phyloP scores from a whole-genome alignment of 2,329 filamentous ascomycete genomes.

The Diaporthe nobilis region DNA sequence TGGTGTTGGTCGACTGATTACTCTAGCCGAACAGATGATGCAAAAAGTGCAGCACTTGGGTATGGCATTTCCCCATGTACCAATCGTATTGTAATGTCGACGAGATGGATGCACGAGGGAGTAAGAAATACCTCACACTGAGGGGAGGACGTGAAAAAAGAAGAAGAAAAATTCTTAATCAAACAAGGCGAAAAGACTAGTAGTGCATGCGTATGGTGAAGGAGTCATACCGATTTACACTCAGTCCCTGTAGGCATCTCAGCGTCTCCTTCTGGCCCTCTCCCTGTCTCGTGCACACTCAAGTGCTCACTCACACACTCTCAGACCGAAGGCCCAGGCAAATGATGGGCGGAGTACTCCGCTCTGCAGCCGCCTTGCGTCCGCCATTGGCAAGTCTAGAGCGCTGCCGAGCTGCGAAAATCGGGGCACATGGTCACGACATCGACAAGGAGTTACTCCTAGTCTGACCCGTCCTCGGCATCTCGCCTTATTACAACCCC shows the following conservation, averaged over 20 bases:
- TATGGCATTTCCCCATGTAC: too few species aligned
- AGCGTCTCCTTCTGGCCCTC: neutral
- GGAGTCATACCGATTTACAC: slow-evolving; percentile 10
- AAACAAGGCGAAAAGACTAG: neutral
- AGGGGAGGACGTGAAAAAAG: neutral
- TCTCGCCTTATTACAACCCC: neutral
- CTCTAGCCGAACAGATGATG: neutral
- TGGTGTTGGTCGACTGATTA: neutral
- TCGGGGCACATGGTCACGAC: slow-evolving; percentile 23
- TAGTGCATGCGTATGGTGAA: neutral
- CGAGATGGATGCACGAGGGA: neutral
- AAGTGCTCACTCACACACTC: neutral
- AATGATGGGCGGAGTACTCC: slow-evolving; percentile 8
- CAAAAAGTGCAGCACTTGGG: neutral
- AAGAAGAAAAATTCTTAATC: neutral
- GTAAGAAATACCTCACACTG: neutral
- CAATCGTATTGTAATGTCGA: neutral
- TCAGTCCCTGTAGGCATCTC: neutral
- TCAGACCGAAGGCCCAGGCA: neutral
- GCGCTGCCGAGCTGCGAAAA: slow-evolving; percentile 26
- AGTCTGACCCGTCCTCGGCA: slow-evolving; percentile 15
- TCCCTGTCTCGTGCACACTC: neutral
- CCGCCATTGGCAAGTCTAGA: slow-evolving; percentile 16
- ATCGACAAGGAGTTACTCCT: slow-evolving; percentile 12
- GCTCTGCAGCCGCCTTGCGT: slow-evolving; percentile 5